Evolutionary conservation across 2,329 filamentous ascomycete species (phyloP), one percentile per base, ranked within the genome.

Genomic region (Fusarium equiseti): DNA sequence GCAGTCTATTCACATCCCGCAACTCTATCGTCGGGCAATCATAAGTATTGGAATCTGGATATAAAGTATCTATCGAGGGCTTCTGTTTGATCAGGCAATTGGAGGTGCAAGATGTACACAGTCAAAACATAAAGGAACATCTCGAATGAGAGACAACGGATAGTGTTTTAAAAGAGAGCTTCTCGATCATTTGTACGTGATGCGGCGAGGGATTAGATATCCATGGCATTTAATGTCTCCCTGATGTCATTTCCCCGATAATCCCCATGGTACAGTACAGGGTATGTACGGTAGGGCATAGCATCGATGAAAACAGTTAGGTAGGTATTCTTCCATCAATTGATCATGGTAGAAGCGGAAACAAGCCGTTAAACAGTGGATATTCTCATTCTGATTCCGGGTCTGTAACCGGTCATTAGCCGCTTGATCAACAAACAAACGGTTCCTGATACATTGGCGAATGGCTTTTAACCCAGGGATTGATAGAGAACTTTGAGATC

Each of bases 171-270:
- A n/a, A 38, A 35, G 38, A 32, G 6, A 40, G n/a, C 35, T 42
- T 31, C 16, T 40, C n/a, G 24, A 35, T 35, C 46, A 27, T 45
- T 50, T 13, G 20, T 35, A 12, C 9, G 24, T 31, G 26, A 22
- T 40, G 32, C 38, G 26, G 31, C 45, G 31, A 51, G 54, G 40
- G 27, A 46, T 20, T 46, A 27, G 15, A 16, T n/a, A 42, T 27
- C 50, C 32, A 52, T 22, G 31, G 27, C 26, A 27, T 53, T 35
- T 51, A 45, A 60, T 49, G 20, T 55, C 45, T 35, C 35, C 56
- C 56, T 67, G 64, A 67, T 67, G 56, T 67, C 64, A 67, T 65
- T 63, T 43, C 49, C 59, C 18, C 50, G 8, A 52, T 6, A 52
- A 52, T 16, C 24, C 48, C 50, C 50, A 42, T 52, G 32, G 46